Base-by-base conservation (phyloP, 2,329 filamentous ascomycete genomes). In the Paracoccidioides brasiliensis region DNA sequence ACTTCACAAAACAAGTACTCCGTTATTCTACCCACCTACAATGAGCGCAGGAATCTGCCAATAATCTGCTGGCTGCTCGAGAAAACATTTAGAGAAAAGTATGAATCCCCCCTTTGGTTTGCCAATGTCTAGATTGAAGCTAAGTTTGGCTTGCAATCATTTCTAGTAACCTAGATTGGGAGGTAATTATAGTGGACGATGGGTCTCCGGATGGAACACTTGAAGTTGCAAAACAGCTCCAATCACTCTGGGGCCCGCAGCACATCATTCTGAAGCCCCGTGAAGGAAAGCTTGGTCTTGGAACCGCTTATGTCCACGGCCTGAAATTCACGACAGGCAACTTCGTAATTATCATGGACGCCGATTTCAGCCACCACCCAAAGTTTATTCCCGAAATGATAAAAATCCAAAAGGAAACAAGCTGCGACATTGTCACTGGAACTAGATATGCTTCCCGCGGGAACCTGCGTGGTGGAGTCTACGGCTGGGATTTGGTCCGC, bases 261-360 rank as follows among this genome's bases (percentile, higher is more conserved):
- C 88, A 85, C 73, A 84, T 98, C 69, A 69, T 87, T 63, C 85
- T 98, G 62, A 87, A 93, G 74, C 81, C 89, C 30, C 90, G 94
- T 67, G 81, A 88, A 44, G 94, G 94, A 69, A 98, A 97, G 76
- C 86, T 96, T 42, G 91, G 91, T n/a, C 85, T 97, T 52, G 91
- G 91, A 63, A 96, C 91, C 2, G 91, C 91, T 51, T 97, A 97
- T 75, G 88, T 96, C 42, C 90, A 96, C 73, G 91, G 91, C 53
- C 80, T 98, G 58, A 82, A 95, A 71, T 97, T 87, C 69, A 86
- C 80, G 30, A 90, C 84, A 28, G 93, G 93, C 66, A 96, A 94
- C 80, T 97, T 84, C 69, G 88, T 98, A 69, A 88, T 98, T 78
- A 98, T 98, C 80, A 98, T 98, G 93, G 93, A 98, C 77, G 93